A percentile compares a stretch with the other conserved stretches of the same genome.
Conservation (phyloP, 140 eudicot genomes). For the Cichorium intybus region DNA sequence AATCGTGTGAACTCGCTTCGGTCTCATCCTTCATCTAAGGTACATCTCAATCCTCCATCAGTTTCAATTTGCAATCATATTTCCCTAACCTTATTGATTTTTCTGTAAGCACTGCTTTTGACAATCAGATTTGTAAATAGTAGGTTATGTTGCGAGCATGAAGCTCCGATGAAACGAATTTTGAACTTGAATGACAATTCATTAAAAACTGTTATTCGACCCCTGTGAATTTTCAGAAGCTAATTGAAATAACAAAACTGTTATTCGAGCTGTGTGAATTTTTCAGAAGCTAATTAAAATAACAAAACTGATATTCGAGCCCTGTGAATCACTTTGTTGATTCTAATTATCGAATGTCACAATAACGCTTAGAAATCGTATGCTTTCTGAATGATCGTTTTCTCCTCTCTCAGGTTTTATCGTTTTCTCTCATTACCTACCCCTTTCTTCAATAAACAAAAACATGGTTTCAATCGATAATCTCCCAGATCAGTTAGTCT, state of each 20-base stretch:
- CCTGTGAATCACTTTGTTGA: neutral
- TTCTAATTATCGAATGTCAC: neutral
- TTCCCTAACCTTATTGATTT: neutral
- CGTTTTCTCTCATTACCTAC: neutral
- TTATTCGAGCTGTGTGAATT: too few species aligned
- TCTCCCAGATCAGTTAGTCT: constrained; percentile 58
- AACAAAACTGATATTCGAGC: neutral
- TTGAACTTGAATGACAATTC: neutral
- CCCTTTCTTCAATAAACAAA: neutral
- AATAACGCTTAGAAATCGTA: neutral
- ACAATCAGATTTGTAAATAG: neutral
- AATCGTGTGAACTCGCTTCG: neutral
- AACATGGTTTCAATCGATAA: constrained; percentile 44
- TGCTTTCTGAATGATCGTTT: neutral
- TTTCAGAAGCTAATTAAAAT: neutral
- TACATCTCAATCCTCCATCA: neutral
- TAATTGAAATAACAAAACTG: too few species aligned
- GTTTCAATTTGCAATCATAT: neutral
- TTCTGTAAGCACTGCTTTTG: neutral
- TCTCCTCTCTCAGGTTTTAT: constrained; percentile 20
- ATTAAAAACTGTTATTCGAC: neutral
- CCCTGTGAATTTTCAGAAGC: too few species aligned
- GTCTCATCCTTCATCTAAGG: constrained; percentile 6
- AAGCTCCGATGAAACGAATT: neutral
- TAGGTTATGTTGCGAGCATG: too few species aligned